phyloP scores from a whole-genome alignment of 352 stramenopile species.

The Phytophthora hybrid region DNA sequence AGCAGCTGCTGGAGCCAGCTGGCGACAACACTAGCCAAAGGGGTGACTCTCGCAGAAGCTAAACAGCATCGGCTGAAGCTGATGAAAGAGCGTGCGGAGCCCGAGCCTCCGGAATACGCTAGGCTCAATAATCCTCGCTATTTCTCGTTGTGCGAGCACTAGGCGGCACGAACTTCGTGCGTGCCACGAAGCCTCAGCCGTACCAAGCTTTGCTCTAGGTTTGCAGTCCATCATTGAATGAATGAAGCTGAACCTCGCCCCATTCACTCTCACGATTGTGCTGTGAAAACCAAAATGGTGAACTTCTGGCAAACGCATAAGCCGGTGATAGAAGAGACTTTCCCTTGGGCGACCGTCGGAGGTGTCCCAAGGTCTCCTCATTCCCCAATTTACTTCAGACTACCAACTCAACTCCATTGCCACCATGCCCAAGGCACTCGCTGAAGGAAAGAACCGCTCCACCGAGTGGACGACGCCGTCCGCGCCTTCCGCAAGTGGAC shows the following conservation, averaged over 20 bases:
- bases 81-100: slow-evolving; percentile 40
- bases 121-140: slow-evolving; percentile 13
- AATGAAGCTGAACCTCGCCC: not conserved
- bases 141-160: slow-evolving; percentile 38
- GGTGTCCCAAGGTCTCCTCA: slow-evolving; percentile 2
- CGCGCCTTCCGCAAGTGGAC: slow-evolving; percentile 48
- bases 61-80: slow-evolving; percentile 33
- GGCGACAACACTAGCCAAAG: too few species aligned
- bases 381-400: not conserved
- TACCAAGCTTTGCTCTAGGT: too few species aligned
- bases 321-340: slow-evolving; percentile 2
- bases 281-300: not conserved
- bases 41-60: slow-evolving; percentile 36
- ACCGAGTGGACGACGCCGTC: slow-evolving; percentile 13
- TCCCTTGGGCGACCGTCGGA: not conserved
- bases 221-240: too few species aligned
- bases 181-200: not conserved
- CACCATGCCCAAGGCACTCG: slow-evolving; percentile 24
- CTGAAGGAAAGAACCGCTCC: slow-evolving; percentile 30
- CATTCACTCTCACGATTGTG: slow-evolving; percentile 8
- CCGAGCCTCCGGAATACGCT: not conserved
- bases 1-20: too few species aligned
- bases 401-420: not conserved
- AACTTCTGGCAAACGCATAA: slow-evolving; percentile 3
- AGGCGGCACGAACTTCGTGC: too few species aligned